These are phyloP conservation scores for Huntiella decipiens DNA, from an alignment of 2,329 filamentous ascomycete species.

Conservation along the genomic window DNA sequence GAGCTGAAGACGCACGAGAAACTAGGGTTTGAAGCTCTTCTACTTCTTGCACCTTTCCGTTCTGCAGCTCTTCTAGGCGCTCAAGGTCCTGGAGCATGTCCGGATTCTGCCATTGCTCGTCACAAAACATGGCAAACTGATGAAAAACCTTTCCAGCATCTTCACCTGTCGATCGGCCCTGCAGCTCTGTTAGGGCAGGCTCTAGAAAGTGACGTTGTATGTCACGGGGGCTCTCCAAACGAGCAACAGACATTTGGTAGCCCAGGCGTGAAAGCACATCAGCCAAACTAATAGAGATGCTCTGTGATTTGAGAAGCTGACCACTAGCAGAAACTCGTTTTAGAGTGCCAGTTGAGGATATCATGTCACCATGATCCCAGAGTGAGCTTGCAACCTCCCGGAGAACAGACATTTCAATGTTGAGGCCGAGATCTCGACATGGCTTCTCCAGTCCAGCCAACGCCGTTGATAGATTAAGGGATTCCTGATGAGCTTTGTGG, in stretches of 20 bases:
- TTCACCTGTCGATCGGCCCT: conserved; percentile 42
- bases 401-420: conserved; percentile 56
- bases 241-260: conserved; percentile 72
- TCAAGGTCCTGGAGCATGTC: conserved; percentile 71
- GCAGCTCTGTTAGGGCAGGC: conserved; percentile 66
- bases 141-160: conserved; percentile 82
- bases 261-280: conserved; percentile 76
- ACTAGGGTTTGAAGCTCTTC: conserved; percentile 41
- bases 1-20: conserved; percentile 29
- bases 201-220: conserved; percentile 77
- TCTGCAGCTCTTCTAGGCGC: conserved; percentile 50
- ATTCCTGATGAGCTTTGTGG: conserved; percentile 70
- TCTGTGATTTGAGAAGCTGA: conserved; percentile 45
- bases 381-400: conserved; percentile 76
- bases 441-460: conserved; percentile 58
- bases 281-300: conserved; percentile 51
- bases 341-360: conserved; percentile 74
- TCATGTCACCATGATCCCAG: conserved; percentile 86
- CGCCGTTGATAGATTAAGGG: conserved; percentile 65
- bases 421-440: conserved; percentile 51
- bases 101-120: conserved; percentile 75
- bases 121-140: conserved; percentile 88
- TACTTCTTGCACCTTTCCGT: conserved; percentile 50
- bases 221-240: conserved; percentile 73
- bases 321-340: conserved; percentile 39